Percentiles rank a stretch among this genome's conserved stretches.
phyloP scores from a whole-genome alignment of 306 rosid genomes.

The Trifolium subterraneum region DNA sequence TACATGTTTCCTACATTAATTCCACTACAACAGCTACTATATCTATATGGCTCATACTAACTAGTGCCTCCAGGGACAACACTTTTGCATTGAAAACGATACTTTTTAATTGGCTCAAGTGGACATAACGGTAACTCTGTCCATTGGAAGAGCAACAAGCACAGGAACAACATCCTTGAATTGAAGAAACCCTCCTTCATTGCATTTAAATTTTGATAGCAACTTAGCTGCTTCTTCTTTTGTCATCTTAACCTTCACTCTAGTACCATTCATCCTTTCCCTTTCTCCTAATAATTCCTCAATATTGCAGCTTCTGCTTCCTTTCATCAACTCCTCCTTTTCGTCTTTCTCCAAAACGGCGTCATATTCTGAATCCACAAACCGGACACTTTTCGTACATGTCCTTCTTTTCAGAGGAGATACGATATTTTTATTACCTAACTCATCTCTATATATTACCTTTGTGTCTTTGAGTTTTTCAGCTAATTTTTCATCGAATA shows the following conservation, averaged over 20 bases:
- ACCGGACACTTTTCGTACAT: slow-evolving; percentile 39
- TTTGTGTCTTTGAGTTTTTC: slow-evolving; percentile 7
- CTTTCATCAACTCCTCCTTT: slow-evolving; percentile 15
- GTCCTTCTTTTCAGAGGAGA: slow-evolving; percentile 2
- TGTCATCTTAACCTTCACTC: slow-evolving; percentile 76
- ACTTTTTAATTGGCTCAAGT: not conserved
- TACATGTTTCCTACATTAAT: too few species aligned
- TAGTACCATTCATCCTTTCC: slow-evolving; percentile 38
- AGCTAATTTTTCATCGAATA: not conserved
- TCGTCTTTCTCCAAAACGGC: slow-evolving; percentile 37
- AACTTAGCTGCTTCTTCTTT: slow-evolving; percentile 67
- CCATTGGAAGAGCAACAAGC: slow-evolving; percentile 45
- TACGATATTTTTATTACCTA: slow-evolving; percentile 28
- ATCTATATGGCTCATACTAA: too few species aligned
- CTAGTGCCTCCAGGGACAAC: too few species aligned
- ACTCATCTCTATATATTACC: slow-evolving; percentile 60
- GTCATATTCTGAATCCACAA: slow-evolving; percentile 43
- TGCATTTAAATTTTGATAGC: slow-evolving; percentile 54
- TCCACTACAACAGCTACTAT: not conserved
- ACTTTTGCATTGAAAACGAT: too few species aligned
- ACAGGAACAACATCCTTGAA: slow-evolving; percentile 58
- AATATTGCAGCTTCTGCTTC: not conserved
- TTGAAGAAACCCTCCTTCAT: slow-evolving; percentile 60
- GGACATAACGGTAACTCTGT: slow-evolving; percentile 42
- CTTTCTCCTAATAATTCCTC: not conserved